These are phyloP conservation scores for Cryphonectria carpinicola DNA, from an alignment of 2,329 filamentous ascomycete species.

Conservation along the genomic window DNA sequence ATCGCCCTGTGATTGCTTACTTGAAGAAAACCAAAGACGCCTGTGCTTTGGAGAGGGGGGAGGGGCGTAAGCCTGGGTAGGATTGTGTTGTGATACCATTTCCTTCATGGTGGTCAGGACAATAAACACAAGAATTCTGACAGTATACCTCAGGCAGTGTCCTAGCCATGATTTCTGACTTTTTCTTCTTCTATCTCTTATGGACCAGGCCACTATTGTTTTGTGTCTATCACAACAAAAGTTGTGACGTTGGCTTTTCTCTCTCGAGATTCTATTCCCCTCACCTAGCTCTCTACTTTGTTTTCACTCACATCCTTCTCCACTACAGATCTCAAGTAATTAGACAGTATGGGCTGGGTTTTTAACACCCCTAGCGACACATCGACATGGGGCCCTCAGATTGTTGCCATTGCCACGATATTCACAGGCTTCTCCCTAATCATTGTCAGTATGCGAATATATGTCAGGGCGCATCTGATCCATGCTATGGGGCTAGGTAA, in stretches of 20 bases:
- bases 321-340: neutral
- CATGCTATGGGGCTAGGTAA: slow-evolving; percentile 10
- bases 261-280: neutral
- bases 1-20: neutral
- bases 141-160: neutral
- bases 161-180: neutral
- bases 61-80: neutral
- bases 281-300: neutral
- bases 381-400: slow-evolving; percentile 14
- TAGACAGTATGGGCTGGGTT: slow-evolving; percentile 10
- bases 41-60: neutral
- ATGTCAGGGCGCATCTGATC: slow-evolving; percentile 11
- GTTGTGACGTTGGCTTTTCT: neutral
- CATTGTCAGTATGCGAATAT: slow-evolving; percentile 4
- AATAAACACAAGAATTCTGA: neutral
- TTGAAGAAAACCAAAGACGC: neutral
- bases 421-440: slow-evolving; percentile 12
- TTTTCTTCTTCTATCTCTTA: neutral
- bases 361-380: slow-evolving; percentile 8
- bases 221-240: neutral
- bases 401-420: slow-evolving; percentile 2
- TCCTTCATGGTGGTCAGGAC: neutral
- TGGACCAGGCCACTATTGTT: neutral
- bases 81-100: neutral
- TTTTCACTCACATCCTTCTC: neutral